A percentile compares a stretch with the other conserved stretches of the same genome.
Evolutionary conservation across 2,329 filamentous ascomycete genomes (phyloP).

Genomic region (Akanthomyces muscarius): DNA sequence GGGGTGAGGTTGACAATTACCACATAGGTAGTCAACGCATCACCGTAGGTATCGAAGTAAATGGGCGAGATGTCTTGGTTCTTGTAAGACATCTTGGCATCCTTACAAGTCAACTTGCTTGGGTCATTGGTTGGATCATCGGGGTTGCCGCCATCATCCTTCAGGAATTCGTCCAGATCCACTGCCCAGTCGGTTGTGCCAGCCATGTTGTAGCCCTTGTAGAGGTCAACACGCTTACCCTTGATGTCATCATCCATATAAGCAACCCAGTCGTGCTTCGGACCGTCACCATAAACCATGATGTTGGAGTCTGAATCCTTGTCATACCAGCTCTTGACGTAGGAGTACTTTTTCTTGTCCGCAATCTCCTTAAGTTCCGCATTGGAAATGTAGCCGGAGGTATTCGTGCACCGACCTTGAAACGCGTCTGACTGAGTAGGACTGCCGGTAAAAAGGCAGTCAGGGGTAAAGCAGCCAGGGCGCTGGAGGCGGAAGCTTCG

Average conservation of each 20-base stretch:
- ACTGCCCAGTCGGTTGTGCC: background rate
- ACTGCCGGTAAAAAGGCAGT: background rate
- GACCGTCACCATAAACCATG: too few species aligned
- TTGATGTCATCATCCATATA: background rate
- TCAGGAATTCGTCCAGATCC: background rate
- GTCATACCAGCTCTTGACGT: too few species aligned
- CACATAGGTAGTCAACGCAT: too few species aligned
- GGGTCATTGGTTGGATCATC: too few species aligned
- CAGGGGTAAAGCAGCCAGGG: background rate
- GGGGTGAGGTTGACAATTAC: too few species aligned
- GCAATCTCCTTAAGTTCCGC: background rate
- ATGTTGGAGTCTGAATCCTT: background rate
- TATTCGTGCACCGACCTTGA: background rate
- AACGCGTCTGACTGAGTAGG: background rate
- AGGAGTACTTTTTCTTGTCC: background rate
- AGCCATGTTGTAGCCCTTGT: background rate
- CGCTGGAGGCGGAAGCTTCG: slow-evolving; percentile 53
- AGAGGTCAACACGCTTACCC: background rate
- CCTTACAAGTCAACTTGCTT: too few species aligned
- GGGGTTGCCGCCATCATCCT: too few species aligned
- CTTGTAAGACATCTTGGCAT: too few species aligned
- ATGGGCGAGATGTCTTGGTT: too few species aligned
- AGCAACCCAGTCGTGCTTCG: background rate
- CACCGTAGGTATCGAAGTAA: too few species aligned
- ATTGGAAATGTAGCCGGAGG: background rate